Base-by-base conservation (phyloP, 495 filamentous ascomycete species). In the Thozetella sp. region DNA sequence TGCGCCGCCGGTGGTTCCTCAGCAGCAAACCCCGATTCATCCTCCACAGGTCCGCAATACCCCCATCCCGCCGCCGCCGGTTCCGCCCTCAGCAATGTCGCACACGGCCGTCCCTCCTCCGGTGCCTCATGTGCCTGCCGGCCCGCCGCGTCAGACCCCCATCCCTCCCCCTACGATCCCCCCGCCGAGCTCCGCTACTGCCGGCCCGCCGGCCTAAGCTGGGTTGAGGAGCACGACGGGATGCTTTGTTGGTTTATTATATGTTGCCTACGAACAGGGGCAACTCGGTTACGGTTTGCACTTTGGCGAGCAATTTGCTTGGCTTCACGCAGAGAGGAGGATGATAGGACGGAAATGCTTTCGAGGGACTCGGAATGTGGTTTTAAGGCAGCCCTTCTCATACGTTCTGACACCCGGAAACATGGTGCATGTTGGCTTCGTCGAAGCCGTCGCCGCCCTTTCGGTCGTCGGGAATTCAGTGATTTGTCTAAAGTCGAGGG, bases 141-240 rank as follows among this genome's bases (percentile, higher is more conserved):
- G n/a, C 2, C 66, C 68, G 2, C 57, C 66, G 10, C 55, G 58
- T n/a, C 69, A 72, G 26, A 72, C 69, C 0, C 67, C 67, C n/a
- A 70, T 72, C 12, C 69, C 69, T 1, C 69, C 69, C 2, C 69
- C 69, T 2, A 66, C 66, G 13, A 71, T 71, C 19, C 68, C 68
- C 12, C 66, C 66, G 12, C 61, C 58, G 25, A 58, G 55, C 30
- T 11, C 54, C n/a, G 57, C 60, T 12, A 22, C 52, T 19, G 25
- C 59, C 9, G 43, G 43, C 4, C 43, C 43, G 9, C 43, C 43
- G 4, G 9, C 43, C 43, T 48, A 48, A 4, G 12, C 20, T 4
- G 43, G n/a, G 20, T 48, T 4, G 43, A 48, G 6, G n/a, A n/a
- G n/a, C n/a, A n/a, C n/a, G n/a, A n/a, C n/a, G n/a, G n/a, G n/a